These are phyloP conservation scores for Aureobasidium sp. DNA, from an alignment of 2,329 filamentous ascomycete genomes.

Conservation along the genomic window DNA sequence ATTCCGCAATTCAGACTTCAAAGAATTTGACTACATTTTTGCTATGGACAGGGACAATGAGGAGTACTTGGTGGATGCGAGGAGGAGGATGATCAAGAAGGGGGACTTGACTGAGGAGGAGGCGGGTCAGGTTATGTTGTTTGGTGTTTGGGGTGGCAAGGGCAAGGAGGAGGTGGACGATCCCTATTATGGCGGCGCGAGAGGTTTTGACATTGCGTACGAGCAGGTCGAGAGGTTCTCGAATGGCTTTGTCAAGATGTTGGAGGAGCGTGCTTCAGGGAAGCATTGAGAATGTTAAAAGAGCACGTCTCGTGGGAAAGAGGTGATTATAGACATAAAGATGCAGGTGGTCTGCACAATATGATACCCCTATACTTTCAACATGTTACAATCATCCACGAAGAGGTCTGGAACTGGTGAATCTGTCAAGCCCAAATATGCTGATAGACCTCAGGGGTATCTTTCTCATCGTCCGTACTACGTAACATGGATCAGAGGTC, in stretches of 20 bases:
- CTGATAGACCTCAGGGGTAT: neutral
- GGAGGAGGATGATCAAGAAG: constrained; percentile 41
- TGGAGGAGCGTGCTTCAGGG: constrained; percentile 27
- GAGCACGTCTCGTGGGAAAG: neutral
- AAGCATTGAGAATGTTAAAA: neutral
- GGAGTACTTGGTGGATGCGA: constrained; percentile 54
- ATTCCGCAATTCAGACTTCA: constrained; percentile 63
- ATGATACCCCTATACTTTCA: neutral
- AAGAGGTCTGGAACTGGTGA: neutral
- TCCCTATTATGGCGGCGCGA: constrained; percentile 81
- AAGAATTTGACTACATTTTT: constrained; percentile 83
- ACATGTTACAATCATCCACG: too few relatives aligned
- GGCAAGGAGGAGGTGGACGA: constrained; percentile 64
- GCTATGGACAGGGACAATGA: constrained; percentile 89
- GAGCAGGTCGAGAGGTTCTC: constrained; percentile 73
- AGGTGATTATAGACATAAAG: neutral
- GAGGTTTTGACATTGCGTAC: constrained; percentile 79
- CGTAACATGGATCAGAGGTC: neutral
- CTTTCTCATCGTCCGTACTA: neutral
- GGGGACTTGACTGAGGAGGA: constrained; percentile 31
- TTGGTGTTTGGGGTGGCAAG: constrained; percentile 68
- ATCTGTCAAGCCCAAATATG: neutral
- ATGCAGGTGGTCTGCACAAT: neutral
- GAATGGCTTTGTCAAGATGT: constrained; percentile 61
- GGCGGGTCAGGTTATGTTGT: constrained; percentile 48